These are phyloP conservation scores for Phialocephala subalpina DNA, from an alignment of 2,329 filamentous ascomycete species.

Conservation along the genomic window DNA sequence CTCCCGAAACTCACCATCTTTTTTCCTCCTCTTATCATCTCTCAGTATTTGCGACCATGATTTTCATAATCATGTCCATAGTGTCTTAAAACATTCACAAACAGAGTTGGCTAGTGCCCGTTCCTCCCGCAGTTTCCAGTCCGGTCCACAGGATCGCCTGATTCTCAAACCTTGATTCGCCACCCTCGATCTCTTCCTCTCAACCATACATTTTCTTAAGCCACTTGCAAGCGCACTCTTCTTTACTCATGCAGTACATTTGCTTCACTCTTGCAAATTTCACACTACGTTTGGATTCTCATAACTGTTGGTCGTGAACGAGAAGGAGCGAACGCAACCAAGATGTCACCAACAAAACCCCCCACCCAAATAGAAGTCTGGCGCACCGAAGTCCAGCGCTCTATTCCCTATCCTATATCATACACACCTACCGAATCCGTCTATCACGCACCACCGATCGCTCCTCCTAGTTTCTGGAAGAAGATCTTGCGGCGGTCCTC, in stretches of 20 bases:
- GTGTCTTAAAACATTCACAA: background rate
- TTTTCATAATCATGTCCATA: background rate
- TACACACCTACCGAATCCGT: background rate
- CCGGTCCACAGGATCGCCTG: background rate
- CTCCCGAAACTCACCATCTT: background rate
- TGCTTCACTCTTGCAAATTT: too few relatives aligned
- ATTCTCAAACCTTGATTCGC: constrained; percentile 3
- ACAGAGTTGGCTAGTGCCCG: background rate
- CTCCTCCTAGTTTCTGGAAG: constrained; percentile 18
- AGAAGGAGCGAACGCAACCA: too few relatives aligned
- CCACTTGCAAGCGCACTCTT: background rate
- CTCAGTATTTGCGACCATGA: background rate
- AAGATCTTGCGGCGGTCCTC: constrained; percentile 5
- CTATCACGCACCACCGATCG: background rate
- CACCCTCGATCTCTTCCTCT: background rate
- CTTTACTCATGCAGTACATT: background rate
- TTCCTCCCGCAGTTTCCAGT: background rate
- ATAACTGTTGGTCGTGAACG: too few relatives aligned
- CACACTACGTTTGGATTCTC: too few relatives aligned
- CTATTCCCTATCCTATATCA: constrained; percentile 18
- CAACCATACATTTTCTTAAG: background rate
- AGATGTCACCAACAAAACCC: constrained; percentile 27
- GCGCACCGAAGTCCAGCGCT: constrained; percentile 56
- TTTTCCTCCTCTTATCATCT: background rate
- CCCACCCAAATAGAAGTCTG: constrained; percentile 54